Base-by-base conservation (phyloP, 116 monocot species). In the Posidonia oceanica region DNA sequence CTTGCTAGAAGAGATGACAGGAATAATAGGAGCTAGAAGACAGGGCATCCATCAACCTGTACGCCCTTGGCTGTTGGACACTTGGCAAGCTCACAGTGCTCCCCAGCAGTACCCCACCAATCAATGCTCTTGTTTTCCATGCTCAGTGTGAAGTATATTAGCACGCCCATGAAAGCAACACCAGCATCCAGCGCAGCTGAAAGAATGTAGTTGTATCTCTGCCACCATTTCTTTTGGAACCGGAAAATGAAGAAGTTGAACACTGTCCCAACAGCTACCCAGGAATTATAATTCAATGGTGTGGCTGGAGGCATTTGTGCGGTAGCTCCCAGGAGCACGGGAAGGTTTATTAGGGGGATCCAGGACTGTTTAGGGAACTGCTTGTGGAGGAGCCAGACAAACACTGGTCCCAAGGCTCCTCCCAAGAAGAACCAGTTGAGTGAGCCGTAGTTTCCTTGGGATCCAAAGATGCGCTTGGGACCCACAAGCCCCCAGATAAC, bases 401-500 rank as follows among this genome's bases (percentile, higher is more conserved):
- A 3, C 29, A 93, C 23, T 0, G 93, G 93, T 7, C 89, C 88
- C 0, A 81, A 0, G 3, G 84, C 84, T 0, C 89, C 93, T 0
- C 70, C 79, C 3, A 89, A 71, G 77, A 93, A 93, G 77, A 84
- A 89, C 89, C 89, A 93, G 75, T 89, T 89, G 60, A 89, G 77
- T 0, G 82, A 55, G 0, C 70, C 71, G 74, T 93, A 93, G 72
- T 81, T 93, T 17, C 93, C 93, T 0, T 75, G 77, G 0, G 81
- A 71, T 7, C 93, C 93, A 14, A 93, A 93, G 73, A 93, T 93
- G 20, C 87, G 74, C 13, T 76, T 62, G 0, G 89, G 93, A 3
- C 89, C 93, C 5, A 86, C 79, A 15, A 93, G 48, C 3, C 93
- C 93, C 93, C 89, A 93, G 44, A 93, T 89, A 52, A 93, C 89